Base-by-base conservation (phyloP, 768 basidiomycete species). In the Lactifluus rugatus region DNA sequence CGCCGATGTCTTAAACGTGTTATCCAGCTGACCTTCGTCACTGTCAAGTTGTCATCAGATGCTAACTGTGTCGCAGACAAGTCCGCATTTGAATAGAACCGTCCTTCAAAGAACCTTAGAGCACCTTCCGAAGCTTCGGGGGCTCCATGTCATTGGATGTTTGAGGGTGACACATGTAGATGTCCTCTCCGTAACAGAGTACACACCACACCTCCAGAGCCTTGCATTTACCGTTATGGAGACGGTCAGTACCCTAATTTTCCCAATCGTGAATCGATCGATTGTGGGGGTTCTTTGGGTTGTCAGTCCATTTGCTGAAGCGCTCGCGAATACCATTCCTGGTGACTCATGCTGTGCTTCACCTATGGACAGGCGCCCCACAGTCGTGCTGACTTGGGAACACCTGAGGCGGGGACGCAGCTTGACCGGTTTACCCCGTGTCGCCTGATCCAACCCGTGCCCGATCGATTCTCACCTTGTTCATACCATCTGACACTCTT, bases 191-290 rank as follows among this genome's bases (percentile, higher is more conserved):
- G 69, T 77, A 21, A 68, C 78, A 11, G 57, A 67, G 6, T 60
- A 80, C 48, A 81, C 79, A 0, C 85, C 85, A 0, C 65, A 72
- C 6, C 74, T 89, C 11, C 78, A 81, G 62, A 81, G 76, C 56
- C 72, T 89, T 0, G 82, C 85, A 1, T 72, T 88, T 28, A 81
- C 82, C 16, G 75, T 78, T 45, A 76, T 78, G 57, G 85, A 87
- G 52, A 56, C 77, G 57, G 85, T 87, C 56, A 58, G 82, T 69
- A 11, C 11, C 14, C 41, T 26, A n/a, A 46, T 59, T 42, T 23
- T n/a, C 19, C 41, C 2, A 8, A 42, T 26, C 39, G 53, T 26
- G 34, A 49, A 17, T 45, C 53, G 48, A 51, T 55, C 46, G 28
- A 36, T 54, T 31, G 41, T 53, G 31, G 47, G 34, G 42, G 21